Percentiles rank a stretch among this genome's conserved stretches.
These are phyloP conservation scores for Eutrema japonicum DNA, from an alignment of 345 rosid species.

Conservation along the genomic window DNA sequence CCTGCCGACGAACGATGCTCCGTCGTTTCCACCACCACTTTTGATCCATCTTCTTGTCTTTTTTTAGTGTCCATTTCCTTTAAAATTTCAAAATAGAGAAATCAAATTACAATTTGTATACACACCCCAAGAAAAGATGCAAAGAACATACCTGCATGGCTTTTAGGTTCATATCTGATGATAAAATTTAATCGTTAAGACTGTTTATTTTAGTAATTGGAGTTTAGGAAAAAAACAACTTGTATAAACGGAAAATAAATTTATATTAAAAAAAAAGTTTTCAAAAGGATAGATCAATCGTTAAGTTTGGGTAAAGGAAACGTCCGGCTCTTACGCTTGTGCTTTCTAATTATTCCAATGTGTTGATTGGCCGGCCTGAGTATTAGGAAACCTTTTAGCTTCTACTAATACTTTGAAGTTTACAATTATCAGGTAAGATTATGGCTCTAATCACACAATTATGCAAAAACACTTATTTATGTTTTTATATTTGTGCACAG, in stretches of 20 bases:
- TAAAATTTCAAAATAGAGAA: not conserved
- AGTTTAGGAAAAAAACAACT: not conserved
- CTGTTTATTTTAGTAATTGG: not conserved
- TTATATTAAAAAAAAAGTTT: not conserved
- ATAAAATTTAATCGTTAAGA: not conserved
- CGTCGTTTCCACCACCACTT: conserved; percentile 48
- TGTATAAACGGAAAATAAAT: not conserved
- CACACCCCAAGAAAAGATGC: not conserved
- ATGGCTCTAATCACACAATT: not conserved
- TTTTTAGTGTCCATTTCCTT: conserved; percentile 43
- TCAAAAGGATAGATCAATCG: not conserved
- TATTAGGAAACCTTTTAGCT: conserved; percentile 8
- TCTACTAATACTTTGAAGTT: not conserved
- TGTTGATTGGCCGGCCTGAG: conserved; percentile 28
- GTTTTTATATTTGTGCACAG: not conserved
- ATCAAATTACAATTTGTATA: not conserved
- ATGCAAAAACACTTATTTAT: not conserved
- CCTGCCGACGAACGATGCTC: conserved; percentile 60
- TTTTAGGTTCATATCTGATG: conserved; percentile 22
- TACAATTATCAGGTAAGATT: not conserved
- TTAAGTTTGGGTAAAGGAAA: not conserved
- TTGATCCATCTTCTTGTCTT: conserved; percentile 46
- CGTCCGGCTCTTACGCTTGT: conserved; percentile 27
- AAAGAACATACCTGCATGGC: not conserved
- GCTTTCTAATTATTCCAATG: not conserved